Percentiles rank a stretch among this genome's conserved stretches.
These are phyloP conservation scores for Neonectria magnoliae DNA, from an alignment of 2,329 filamentous ascomycete species.

Conservation along the genomic window DNA sequence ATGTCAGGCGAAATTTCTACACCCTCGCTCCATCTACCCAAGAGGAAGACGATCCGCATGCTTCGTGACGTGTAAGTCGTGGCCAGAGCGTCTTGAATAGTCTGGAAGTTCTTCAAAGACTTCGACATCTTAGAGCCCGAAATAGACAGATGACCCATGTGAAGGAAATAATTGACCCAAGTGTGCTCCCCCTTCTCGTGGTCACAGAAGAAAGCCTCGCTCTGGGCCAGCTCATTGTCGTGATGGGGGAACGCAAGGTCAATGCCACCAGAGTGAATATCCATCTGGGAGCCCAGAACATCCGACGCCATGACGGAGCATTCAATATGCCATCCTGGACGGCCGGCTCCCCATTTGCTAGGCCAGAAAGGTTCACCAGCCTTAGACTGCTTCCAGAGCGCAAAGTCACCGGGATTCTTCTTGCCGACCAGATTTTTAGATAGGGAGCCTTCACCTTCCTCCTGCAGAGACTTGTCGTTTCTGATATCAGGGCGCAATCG, in stretches of 20 bases:
- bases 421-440: constrained; percentile 72
- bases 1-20: constrained; percentile 91
- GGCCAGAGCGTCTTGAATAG: constrained; percentile 83
- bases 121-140: constrained; percentile 96
- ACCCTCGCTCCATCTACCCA: constrained; percentile 90
- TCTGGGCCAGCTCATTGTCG: constrained; percentile 92
- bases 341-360: constrained; percentile 85
- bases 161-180: constrained; percentile 96
- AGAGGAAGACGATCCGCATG: constrained; percentile 85
- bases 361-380: constrained; percentile 91
- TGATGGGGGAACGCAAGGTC: constrained; percentile 93
- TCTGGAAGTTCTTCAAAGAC: constrained; percentile 94
- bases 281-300: constrained; percentile 84
- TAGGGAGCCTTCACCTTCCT: constrained; percentile 89
- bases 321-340: constrained; percentile 97
- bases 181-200: constrained; percentile 66
- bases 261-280: constrained; percentile 92
- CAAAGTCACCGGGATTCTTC: constrained; percentile 84
- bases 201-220: constrained; percentile 81
- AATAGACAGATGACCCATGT: constrained; percentile 91
- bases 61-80: constrained; percentile 78
- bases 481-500: constrained; percentile 85
- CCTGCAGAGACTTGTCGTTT: constrained; percentile 83
- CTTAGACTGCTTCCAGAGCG: constrained; percentile 93
- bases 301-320: constrained; percentile 96